These are phyloP conservation scores for Lentinula aciculospora DNA, from an alignment of 768 basidiomycete species.

Conservation along the genomic window DNA sequence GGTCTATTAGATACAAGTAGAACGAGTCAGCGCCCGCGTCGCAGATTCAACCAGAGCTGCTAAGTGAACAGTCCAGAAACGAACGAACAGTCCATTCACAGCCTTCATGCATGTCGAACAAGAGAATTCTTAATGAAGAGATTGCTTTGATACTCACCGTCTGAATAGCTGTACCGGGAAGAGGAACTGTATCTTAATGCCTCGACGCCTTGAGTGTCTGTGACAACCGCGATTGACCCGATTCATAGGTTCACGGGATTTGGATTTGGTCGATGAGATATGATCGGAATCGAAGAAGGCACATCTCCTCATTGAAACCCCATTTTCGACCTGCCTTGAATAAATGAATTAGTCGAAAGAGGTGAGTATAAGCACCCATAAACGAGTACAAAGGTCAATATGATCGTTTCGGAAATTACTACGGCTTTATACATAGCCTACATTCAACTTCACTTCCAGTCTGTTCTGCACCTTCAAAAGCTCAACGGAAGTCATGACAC, in stretches of 20 bases:
- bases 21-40: no score
- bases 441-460: no score
- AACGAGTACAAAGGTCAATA: neutral
- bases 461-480: no score
- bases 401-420: neutral
- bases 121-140: neutral
- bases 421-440: no score
- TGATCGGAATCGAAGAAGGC: neutral
- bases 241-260: neutral
- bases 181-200: neutral
- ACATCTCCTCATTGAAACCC: neutral
- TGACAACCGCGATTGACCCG: neutral
- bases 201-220: neutral
- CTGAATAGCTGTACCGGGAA: neutral
- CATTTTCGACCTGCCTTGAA: neutral
- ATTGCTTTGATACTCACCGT: neutral
- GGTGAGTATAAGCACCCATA: no score
- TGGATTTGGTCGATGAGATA: neutral
- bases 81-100: no score
- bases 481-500: no score
- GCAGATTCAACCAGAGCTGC: no score
- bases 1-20: no score
- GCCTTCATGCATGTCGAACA: no score
- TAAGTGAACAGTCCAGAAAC: no score
- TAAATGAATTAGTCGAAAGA: neutral